These are phyloP conservation scores for Cyclostephanos tholiformis DNA, from an alignment of 108 stramenopile species.

Conservation along the genomic window DNA sequence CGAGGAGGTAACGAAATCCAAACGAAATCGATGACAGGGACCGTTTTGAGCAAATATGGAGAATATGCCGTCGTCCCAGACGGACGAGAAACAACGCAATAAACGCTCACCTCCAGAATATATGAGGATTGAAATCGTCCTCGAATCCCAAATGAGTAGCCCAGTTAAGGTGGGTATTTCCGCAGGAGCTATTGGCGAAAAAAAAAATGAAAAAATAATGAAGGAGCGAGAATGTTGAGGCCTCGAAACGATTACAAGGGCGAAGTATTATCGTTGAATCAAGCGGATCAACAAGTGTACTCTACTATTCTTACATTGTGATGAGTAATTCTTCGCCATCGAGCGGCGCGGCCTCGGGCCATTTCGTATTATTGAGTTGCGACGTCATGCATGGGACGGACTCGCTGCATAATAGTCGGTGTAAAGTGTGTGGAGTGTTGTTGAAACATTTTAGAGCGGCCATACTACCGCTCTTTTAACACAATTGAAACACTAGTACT, in stretches of 20 bases:
- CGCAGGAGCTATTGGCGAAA: slow-evolving; percentile 26
- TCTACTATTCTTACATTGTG: slow-evolving; percentile 10
- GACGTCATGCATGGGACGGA: neutral
- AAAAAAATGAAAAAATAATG: neutral
- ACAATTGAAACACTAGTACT: too few species aligned
- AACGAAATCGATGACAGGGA: slow-evolving; percentile 1
- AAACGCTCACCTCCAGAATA: slow-evolving; percentile 66
- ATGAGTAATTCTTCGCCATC: slow-evolving; percentile 30
- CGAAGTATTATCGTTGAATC: too few species aligned
- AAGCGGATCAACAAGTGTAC: neutral
- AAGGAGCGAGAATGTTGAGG: slow-evolving; percentile 18
- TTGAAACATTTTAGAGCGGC: too few species aligned
- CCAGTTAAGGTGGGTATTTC: slow-evolving; percentile 77
- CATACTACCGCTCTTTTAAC: too few species aligned
- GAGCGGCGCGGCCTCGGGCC: slow-evolving; percentile 28
- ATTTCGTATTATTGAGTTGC: neutral
- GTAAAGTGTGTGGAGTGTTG: neutral
- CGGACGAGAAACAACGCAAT: neutral
- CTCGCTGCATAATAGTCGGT: neutral
- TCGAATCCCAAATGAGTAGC: slow-evolving; percentile 54
- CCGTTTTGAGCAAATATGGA: too few species aligned
- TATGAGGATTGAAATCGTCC: slow-evolving; percentile 45
- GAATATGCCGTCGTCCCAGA: neutral
- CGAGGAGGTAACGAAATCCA: neutral
- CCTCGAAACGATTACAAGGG: neutral